These are phyloP conservation scores for Raphidocelis subcapitata DNA, from an alignment of 139 green algal genomes.

Conservation along the genomic window DNA sequence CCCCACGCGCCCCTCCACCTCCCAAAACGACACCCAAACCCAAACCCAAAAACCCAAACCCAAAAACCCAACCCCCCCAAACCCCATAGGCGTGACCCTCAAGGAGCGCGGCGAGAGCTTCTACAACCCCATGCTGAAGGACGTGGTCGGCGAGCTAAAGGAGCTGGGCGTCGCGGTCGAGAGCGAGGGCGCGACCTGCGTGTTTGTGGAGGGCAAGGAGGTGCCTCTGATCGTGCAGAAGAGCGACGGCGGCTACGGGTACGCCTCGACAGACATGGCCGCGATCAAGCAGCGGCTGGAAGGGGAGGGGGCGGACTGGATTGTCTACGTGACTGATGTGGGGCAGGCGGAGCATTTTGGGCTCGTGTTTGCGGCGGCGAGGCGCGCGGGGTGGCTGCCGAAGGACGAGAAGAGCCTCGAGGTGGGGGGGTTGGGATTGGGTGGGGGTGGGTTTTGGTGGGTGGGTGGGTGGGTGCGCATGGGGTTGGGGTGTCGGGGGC, in stretches of 20 bases:
- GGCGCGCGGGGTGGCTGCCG: constrained; percentile 63
- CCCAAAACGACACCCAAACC: no score
- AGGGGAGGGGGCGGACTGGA: constrained; percentile 93
- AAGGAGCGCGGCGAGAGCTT: constrained; percentile 92
- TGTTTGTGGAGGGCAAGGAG: constrained; percentile 71
- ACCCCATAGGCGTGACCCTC: constrained; percentile 78
- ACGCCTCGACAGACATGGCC: constrained; percentile 95
- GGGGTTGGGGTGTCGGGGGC: no score
- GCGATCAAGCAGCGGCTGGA: constrained; percentile 81
- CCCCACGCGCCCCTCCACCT: no score
- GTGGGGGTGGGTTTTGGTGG: no score
- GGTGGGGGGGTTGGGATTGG: constrained; percentile 2
- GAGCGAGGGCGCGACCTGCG: constrained; percentile 83
- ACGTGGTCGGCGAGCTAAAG: constrained; percentile 34
- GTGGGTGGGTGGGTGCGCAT: no score
- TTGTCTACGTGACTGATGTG: constrained; percentile 97
- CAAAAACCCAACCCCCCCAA: no score
- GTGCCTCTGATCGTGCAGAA: constrained; percentile 95
- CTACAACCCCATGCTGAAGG: constrained; percentile 94
- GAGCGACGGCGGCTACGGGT: constrained; percentile 94
- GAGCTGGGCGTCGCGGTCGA: constrained; percentile 68
- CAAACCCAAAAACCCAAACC: no score
- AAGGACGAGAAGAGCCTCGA: constrained; percentile 19
- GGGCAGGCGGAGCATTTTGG: constrained; percentile 94
- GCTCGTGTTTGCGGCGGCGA: constrained; percentile 78